These are phyloP conservation scores for Clausena lansium DNA, from an alignment of 345 rosid genomes.

Conservation along the genomic window DNA sequence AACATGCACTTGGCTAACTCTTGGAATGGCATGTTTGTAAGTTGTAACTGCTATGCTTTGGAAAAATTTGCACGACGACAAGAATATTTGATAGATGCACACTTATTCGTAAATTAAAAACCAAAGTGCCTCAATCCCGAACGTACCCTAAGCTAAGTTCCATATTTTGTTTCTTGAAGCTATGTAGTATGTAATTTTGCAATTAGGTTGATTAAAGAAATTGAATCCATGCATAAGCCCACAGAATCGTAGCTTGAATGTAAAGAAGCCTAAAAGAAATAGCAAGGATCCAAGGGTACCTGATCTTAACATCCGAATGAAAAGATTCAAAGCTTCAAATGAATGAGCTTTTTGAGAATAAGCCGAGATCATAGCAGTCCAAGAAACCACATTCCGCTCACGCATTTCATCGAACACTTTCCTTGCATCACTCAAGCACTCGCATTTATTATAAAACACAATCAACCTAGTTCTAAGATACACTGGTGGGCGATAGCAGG, in stretches of 20 bases:
- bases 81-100: background rate
- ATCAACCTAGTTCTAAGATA: constrained; percentile 66
- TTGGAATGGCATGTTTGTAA: background rate
- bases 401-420: constrained; percentile 85
- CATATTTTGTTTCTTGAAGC: background rate
- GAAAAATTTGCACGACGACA: background rate
- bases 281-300: constrained; percentile 28
- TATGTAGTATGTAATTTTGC: background rate
- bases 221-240: background rate
- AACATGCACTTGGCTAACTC: background rate
- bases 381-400: constrained; percentile 69
- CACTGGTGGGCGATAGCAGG: constrained; percentile 47
- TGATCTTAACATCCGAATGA: constrained; percentile 67
- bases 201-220: background rate
- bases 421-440: constrained; percentile 48
- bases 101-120: too few relatives aligned
- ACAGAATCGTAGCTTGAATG: background rate
- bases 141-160: background rate
- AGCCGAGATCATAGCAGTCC: constrained; percentile 93
- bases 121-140: too few relatives aligned
- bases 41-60: background rate
- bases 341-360: constrained; percentile 68
- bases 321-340: constrained; percentile 56
- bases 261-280: background rate
- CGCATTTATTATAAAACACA: constrained; percentile 52